Percentiles rank a stretch among this genome's conserved stretches.
phyloP scores from a whole-genome alignment of 345 rosid species.

The Eutrema heterophyllum region DNA sequence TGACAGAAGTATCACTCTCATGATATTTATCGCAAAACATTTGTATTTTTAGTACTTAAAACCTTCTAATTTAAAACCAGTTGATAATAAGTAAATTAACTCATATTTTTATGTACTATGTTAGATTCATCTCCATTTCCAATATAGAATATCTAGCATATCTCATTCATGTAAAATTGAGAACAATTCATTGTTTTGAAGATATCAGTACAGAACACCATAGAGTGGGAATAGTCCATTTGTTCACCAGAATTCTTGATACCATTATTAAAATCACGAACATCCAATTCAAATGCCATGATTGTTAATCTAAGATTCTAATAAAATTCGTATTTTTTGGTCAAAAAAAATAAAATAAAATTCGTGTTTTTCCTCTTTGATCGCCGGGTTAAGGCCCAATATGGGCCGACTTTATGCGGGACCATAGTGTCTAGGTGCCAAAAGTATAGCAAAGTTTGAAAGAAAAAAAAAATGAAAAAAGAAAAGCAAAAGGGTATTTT shows the following conservation, averaged over 20 bases:
- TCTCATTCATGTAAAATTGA: too few relatives aligned
- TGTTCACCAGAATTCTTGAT: too few relatives aligned
- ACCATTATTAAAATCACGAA: too few relatives aligned
- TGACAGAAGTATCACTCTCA: not conserved
- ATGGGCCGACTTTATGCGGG: not conserved
- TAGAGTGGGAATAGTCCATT: too few relatives aligned
- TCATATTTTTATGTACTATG: not conserved
- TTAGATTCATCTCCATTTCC: not conserved
- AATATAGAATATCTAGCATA: too few relatives aligned
- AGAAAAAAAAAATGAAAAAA: not conserved
- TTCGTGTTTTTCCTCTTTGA: conserved; percentile 4
- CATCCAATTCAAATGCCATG: not conserved
- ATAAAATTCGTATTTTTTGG: not conserved
- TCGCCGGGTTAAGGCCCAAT: conserved; percentile 21
- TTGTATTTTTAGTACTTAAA: not conserved
- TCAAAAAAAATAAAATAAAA: too few relatives aligned
- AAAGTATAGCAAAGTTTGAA: conserved; percentile 14
- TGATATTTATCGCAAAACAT: not conserved
- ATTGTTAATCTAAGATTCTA: not conserved
- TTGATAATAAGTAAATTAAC: not conserved
- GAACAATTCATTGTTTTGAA: too few relatives aligned
- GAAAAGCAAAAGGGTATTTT: conserved; percentile 4
- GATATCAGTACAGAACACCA: too few relatives aligned
- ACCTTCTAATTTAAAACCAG: not conserved
- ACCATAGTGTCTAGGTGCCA: conserved; percentile 26